phyloP scores from a whole-genome alignment of 495 filamentous ascomycete species.

The Choiromyces venosus region DNA sequence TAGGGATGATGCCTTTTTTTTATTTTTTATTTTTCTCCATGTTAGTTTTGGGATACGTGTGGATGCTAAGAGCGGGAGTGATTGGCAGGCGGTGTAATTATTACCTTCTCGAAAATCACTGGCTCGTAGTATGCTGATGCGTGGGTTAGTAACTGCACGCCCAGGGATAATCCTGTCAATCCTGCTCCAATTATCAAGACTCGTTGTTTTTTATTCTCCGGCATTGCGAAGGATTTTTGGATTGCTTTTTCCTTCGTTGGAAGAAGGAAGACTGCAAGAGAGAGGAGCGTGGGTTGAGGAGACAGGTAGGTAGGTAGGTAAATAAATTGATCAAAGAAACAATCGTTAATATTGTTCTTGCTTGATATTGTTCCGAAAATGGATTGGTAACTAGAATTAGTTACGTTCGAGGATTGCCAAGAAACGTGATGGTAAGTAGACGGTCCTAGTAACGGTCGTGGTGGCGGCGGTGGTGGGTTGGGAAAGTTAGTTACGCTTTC shows the following conservation, averaged over 20 bases:
- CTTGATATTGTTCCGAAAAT: neutral
- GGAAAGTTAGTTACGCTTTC: neutral
- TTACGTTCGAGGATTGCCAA: neutral
- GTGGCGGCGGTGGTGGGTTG: neutral
- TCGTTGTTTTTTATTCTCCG: neutral
- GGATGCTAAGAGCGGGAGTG: neutral
- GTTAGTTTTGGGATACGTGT: neutral
- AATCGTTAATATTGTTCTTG: neutral
- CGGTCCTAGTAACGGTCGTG: neutral
- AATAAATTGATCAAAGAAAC: neutral
- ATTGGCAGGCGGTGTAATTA: neutral
- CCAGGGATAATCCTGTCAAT: conserved; percentile 19
- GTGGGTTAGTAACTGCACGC: conserved; percentile 19
- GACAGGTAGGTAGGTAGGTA: neutral
- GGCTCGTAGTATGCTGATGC: conserved; percentile 24
- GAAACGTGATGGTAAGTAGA: neutral
- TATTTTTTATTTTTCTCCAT: neutral
- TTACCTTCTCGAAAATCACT: conserved; percentile 24
- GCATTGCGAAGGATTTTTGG: neutral
- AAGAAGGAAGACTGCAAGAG: neutral
- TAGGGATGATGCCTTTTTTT: conserved; percentile 1
- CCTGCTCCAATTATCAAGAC: neutral
- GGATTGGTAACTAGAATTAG: neutral
- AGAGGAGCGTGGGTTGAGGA: neutral
- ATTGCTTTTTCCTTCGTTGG: neutral